Evolutionary conservation across 345 rosid species (phyloP).

Genomic region (Adansonia digitata): DNA sequence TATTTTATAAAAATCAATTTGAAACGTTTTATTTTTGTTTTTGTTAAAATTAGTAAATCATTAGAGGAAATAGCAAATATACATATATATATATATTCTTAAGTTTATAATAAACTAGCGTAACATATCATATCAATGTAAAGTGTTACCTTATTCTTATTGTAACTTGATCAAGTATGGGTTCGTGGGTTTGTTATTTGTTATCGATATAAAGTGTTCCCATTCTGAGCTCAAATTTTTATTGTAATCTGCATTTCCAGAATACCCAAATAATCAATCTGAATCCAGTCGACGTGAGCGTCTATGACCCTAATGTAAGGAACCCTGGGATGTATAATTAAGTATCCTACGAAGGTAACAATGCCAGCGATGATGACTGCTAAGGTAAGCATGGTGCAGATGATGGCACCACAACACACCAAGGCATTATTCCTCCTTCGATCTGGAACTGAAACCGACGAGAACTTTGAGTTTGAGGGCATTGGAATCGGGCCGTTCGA

Average conservation of each 20-base stretch:
- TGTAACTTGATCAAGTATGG: no score
- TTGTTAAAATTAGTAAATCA: no score
- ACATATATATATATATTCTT: no score
- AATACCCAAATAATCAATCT: slow-evolving; percentile 30
- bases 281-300: slow-evolving; percentile 50
- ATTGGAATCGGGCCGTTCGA: slow-evolving; percentile 7
- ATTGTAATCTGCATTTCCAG: slow-evolving; percentile 57
- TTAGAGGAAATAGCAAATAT: no score
- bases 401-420: slow-evolving; percentile 64
- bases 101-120: no score
- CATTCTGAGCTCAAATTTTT: slow-evolving; percentile 49
- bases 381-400: slow-evolving; percentile 58
- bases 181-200: no score
- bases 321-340: slow-evolving; percentile 66
- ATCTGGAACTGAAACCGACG: not conserved
- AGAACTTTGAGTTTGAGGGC: not conserved
- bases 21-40: no score
- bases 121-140: no score
- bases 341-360: slow-evolving; percentile 53
- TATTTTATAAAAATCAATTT: no score
- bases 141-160: no score
- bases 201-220: no score
- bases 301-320: slow-evolving; percentile 53
- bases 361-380: slow-evolving; percentile 64
- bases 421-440: slow-evolving; percentile 42